These are phyloP conservation scores for Didymella arachidicola DNA, from an alignment of 2,329 filamentous ascomycete genomes.

Conservation along the genomic window DNA sequence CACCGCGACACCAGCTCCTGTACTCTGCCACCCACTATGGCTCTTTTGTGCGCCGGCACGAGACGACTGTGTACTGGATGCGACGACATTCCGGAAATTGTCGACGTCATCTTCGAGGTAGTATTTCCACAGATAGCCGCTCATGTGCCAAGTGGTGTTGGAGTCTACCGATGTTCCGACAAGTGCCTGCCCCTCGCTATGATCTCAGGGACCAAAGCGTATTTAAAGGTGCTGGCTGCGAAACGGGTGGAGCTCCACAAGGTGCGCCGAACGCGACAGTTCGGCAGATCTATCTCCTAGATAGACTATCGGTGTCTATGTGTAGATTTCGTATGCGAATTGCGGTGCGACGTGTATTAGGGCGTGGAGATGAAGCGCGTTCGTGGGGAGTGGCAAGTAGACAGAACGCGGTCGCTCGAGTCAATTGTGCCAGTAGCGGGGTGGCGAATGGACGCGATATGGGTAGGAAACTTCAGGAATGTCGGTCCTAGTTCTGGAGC, in stretches of 20 bases:
- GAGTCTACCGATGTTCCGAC: constrained; percentile 62
- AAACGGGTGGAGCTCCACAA: constrained; percentile 56
- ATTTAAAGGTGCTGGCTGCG: constrained; percentile 77
- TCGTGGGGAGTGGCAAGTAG: constrained; percentile 18
- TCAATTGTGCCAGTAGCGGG: constrained; percentile 18
- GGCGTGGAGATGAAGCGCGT: background rate
- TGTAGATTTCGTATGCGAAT: background rate
- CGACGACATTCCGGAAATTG: constrained; percentile 87
- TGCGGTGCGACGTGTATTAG: background rate
- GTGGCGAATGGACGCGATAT: constrained; percentile 20
- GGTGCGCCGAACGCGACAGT: constrained; percentile 34
- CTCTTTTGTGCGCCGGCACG: constrained; percentile 64
- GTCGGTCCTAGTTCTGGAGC: background rate
- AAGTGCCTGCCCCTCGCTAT: constrained; percentile 79
- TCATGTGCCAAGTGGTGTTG: constrained; percentile 71
- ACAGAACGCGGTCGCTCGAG: constrained; percentile 12
- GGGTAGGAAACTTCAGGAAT: constrained; percentile 3
- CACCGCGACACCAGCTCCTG: constrained; percentile 42
- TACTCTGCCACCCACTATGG: constrained; percentile 46
- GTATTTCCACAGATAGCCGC: constrained; percentile 94
- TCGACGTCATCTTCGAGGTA: constrained; percentile 99
- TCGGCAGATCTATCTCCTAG: constrained; percentile 10
- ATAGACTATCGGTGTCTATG: constrained; percentile 3
- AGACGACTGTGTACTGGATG: constrained; percentile 68
- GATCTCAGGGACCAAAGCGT: constrained; percentile 85